Percentiles rank a stretch among this genome's conserved stretches.
These are phyloP conservation scores for Cyathus striatus DNA, from an alignment of 768 basidiomycete species.

Conservation along the genomic window DNA sequence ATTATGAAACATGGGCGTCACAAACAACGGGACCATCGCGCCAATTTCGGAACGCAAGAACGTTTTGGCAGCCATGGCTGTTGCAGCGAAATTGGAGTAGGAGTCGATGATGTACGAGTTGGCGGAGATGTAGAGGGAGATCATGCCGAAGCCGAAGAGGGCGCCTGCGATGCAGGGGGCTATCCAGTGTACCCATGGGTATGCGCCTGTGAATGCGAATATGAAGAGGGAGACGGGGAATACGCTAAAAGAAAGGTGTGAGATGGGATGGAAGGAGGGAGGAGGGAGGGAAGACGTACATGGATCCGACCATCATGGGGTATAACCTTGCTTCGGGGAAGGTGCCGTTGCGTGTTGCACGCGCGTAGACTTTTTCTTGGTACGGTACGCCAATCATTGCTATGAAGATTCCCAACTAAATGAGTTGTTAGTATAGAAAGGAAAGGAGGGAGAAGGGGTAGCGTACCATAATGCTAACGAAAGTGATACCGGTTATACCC, in stretches of 20 bases:
- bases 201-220: conserved; percentile 40
- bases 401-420: conserved; percentile 25
- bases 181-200: conserved; percentile 32
- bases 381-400: conserved; percentile 23
- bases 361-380: conserved; percentile 27
- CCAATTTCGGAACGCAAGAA: conserved; percentile 30
- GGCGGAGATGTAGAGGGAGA: conserved; percentile 35
- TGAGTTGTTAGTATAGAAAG: not conserved
- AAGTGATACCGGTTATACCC: conserved; percentile 35
- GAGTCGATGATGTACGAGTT: conserved; percentile 42
- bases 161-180: conserved; percentile 30
- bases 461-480: conserved; percentile 37
- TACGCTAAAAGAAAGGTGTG: conserved; percentile 14
- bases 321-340: conserved; percentile 40
- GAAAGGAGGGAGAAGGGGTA: conserved; percentile 1
- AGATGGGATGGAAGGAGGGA: not conserved
- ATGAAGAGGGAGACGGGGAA: conserved; percentile 35
- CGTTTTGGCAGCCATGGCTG: conserved; percentile 40
- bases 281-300: conserved; percentile 17
- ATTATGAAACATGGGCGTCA: conserved; percentile 34
- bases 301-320: conserved; percentile 33
- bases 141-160: conserved; percentile 36
- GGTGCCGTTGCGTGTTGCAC: conserved; percentile 24
- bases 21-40: conserved; percentile 32
- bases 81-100: conserved; percentile 36